These are phyloP conservation scores for Coelastrella sp. DNA, from an alignment of 139 green algal genomes.

Conservation along the genomic window DNA sequence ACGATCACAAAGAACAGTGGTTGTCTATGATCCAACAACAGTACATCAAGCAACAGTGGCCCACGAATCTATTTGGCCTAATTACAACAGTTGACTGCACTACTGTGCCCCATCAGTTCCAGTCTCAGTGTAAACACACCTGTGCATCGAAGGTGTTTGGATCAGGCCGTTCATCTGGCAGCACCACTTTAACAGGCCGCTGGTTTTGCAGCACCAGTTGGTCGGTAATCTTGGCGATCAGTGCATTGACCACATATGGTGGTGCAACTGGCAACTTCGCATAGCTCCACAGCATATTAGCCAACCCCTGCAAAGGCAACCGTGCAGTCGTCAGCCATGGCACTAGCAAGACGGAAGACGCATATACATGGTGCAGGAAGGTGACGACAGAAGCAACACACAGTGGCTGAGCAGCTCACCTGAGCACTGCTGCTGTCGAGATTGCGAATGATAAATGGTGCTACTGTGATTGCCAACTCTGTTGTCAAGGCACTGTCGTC, in stretches of 20 bases:
- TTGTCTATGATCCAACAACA: too few relatives aligned
- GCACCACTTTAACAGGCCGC: slow-evolving; percentile 40
- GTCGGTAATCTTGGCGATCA: slow-evolving; percentile 62
- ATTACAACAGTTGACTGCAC: too few relatives aligned
- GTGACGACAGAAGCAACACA: too few relatives aligned
- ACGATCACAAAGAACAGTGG: too few relatives aligned
- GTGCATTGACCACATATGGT: slow-evolving; percentile 48
- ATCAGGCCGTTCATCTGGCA: slow-evolving; percentile 27
- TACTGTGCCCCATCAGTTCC: background rate
- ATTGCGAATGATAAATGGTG: slow-evolving; percentile 57
- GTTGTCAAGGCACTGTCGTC: slow-evolving; percentile 52
- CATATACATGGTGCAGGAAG: too few relatives aligned
- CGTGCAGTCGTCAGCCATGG: too few relatives aligned
- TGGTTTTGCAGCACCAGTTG: slow-evolving; percentile 51
- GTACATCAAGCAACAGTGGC: too few relatives aligned
- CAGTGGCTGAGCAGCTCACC: slow-evolving; percentile 46
- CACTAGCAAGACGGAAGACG: too few relatives aligned
- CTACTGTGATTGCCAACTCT: slow-evolving; percentile 58
- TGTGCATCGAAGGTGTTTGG: slow-evolving; percentile 60
- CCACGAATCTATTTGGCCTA: too few relatives aligned
- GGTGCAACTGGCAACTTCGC: slow-evolving; percentile 64
- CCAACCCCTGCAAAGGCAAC: slow-evolving; percentile 68
- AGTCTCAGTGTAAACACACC: slow-evolving; percentile 9
- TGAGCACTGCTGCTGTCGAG: slow-evolving; percentile 56
- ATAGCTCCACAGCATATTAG: slow-evolving; percentile 71